Conservation (phyloP, 1,284 basidiomycete genomes). For the Rhodotorula mucilaginosa region DNA sequence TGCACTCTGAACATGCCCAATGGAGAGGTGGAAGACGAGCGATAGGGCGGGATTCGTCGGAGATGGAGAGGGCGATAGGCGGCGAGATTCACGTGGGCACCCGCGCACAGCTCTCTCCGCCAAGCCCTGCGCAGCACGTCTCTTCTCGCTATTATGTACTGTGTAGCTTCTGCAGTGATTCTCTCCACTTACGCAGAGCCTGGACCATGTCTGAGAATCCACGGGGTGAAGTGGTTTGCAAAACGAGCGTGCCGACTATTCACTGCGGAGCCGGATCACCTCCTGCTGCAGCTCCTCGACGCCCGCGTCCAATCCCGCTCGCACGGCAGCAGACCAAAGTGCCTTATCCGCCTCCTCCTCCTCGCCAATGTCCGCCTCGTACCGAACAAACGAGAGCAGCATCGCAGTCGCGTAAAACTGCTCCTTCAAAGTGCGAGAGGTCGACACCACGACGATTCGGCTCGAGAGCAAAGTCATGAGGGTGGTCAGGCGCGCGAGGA, state of each 20-base stretch:
- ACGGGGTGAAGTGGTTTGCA: too few relatives aligned
- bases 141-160: too few relatives aligned
- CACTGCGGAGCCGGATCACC: conserved; percentile 1
- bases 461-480: background rate
- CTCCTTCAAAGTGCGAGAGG: background rate
- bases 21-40: too few relatives aligned
- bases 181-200: too few relatives aligned
- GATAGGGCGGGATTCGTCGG: too few relatives aligned
- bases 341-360: conserved; percentile 7
- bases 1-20: too few relatives aligned
- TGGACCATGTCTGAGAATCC: too few relatives aligned
- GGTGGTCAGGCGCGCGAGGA: conserved; percentile 14
- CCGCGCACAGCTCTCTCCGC: background rate
- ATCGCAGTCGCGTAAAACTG: conserved; percentile 20
- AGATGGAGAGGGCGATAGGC: too few relatives aligned
- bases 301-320: conserved; percentile 16
- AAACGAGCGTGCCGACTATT: background rate
- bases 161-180: too few relatives aligned
- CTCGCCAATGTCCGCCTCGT: conserved; percentile 14
- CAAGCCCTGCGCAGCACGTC: too few relatives aligned
- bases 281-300: conserved; percentile 19
- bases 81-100: background rate
- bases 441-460: background rate
- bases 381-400: conserved; percentile 16
- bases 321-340: conserved; percentile 13